Conservation (phyloP, 176 grass and related monocot species). For the Aegilops longissima region DNA sequence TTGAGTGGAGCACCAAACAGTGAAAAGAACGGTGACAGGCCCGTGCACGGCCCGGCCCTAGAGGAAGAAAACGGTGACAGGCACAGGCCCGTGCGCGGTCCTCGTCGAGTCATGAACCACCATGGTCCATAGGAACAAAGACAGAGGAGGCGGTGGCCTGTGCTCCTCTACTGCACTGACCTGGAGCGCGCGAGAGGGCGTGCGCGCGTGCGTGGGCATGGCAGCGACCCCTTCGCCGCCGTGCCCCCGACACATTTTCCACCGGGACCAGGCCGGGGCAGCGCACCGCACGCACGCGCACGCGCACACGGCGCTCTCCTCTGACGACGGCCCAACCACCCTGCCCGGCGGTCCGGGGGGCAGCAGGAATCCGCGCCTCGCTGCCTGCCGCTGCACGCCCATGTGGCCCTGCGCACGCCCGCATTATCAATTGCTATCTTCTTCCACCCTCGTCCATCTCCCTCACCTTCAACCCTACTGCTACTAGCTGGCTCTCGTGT, state of each 20-base stretch:
- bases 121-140: neutral
- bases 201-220: neutral
- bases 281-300: neutral
- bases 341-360: constrained; percentile 25
- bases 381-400: constrained; percentile 24
- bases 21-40: no score
- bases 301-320: neutral
- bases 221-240: neutral
- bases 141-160: neutral
- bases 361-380: constrained; percentile 31
- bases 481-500: no score
- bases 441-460: neutral
- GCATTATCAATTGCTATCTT: neutral
- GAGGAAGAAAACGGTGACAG: no score
- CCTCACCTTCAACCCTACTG: neutral
- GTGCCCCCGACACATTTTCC: constrained; percentile 49
- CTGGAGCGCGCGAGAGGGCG: constrained; percentile 4
- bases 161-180: neutral
- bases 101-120: neutral
- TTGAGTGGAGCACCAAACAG: no score
- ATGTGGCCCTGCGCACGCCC: constrained; percentile 1
- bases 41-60: no score
- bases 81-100: no score
- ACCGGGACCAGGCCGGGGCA: neutral
- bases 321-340: constrained; percentile 38